Evolutionary conservation across 164 flowering plant species (phyloP).

Genomic region (Litsea cubeba): DNA sequence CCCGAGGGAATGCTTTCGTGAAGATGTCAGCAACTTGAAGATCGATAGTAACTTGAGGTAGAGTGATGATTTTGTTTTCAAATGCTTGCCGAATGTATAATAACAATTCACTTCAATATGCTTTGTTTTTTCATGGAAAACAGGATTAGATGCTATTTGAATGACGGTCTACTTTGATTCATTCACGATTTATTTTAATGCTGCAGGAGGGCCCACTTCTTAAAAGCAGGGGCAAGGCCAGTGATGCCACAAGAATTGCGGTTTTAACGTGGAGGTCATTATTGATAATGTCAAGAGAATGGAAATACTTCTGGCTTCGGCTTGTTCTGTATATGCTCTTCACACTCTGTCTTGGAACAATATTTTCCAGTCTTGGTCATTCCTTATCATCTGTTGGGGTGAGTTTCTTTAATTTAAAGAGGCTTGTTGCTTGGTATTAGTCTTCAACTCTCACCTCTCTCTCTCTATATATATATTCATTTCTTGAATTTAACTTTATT

Average conservation of each 20-base stretch:
- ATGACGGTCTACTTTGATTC: not conserved
- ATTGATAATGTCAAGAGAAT: slow-evolving; percentile 93
- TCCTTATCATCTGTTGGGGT: slow-evolving; percentile 91
- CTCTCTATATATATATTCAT: not conserved
- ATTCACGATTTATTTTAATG: not conserved
- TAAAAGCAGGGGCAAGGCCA: slow-evolving; percentile 82
- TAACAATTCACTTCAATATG: too few species aligned
- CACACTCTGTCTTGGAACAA: slow-evolving; percentile 74
- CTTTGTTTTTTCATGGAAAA: too few species aligned
- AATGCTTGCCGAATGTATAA: too few species aligned
- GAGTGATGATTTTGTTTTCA: too few species aligned
- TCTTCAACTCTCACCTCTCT: not conserved
- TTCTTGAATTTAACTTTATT: too few species aligned
- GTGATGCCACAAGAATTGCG: slow-evolving; percentile 56
- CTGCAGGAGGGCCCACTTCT: slow-evolving; percentile 83
- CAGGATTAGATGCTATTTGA: too few species aligned
- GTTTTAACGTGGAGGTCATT: slow-evolving; percentile 97
- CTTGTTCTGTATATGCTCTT: slow-evolving; percentile 72
- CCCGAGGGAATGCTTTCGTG: too few species aligned
- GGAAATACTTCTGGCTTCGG: slow-evolving; percentile 97
- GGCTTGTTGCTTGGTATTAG: not conserved
- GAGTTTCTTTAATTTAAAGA: slow-evolving; percentile 26
- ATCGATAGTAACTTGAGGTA: too few species aligned
- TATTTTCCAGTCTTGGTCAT: slow-evolving; percentile 86
- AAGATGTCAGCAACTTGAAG: too few species aligned